Conservation (phyloP, 495 filamentous ascomycete species). For the Amniculicola lignicola region DNA sequence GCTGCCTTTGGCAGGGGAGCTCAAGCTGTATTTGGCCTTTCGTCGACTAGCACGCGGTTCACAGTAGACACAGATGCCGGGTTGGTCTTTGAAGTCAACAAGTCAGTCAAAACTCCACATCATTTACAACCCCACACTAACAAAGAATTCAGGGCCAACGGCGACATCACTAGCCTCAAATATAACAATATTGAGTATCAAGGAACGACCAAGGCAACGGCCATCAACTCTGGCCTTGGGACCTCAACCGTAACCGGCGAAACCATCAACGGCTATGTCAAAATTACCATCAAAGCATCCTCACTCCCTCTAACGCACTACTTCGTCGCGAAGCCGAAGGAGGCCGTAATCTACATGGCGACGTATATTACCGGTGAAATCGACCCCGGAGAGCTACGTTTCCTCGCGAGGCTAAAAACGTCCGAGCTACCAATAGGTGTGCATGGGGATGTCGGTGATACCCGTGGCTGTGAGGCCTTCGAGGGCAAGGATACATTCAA, state of each 20-base stretch:
- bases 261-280: slow-evolving; percentile 23
- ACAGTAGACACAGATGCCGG: slow-evolving; percentile 24
- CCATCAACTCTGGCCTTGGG: slow-evolving; percentile 28
- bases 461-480: slow-evolving; percentile 16
- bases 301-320: slow-evolving; percentile 24
- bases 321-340: slow-evolving; percentile 20
- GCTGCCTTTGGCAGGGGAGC: not conserved
- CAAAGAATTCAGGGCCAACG: slow-evolving; percentile 7
- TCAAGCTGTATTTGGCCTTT: slow-evolving; percentile 17
- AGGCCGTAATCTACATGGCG: slow-evolving; percentile 24
- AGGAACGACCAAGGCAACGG: slow-evolving; percentile 11
- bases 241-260: slow-evolving; percentile 24
- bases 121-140: not conserved
- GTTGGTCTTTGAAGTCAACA: slow-evolving; percentile 21
- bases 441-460: slow-evolving; percentile 16
- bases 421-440: slow-evolving; percentile 22
- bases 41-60: slow-evolving; percentile 17
- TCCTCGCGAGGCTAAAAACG: slow-evolving; percentile 16
- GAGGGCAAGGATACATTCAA: slow-evolving; percentile 32
- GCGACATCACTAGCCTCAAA: slow-evolving; percentile 22
- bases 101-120: not conserved
- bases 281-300: slow-evolving; percentile 22
- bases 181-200: slow-evolving; percentile 29
- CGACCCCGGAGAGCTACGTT: slow-evolving; percentile 26
- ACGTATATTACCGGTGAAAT: slow-evolving; percentile 28